Evolutionary conservation across 441 rosid species (phyloP).

Genomic region (Bruguiera hainesii): DNA sequence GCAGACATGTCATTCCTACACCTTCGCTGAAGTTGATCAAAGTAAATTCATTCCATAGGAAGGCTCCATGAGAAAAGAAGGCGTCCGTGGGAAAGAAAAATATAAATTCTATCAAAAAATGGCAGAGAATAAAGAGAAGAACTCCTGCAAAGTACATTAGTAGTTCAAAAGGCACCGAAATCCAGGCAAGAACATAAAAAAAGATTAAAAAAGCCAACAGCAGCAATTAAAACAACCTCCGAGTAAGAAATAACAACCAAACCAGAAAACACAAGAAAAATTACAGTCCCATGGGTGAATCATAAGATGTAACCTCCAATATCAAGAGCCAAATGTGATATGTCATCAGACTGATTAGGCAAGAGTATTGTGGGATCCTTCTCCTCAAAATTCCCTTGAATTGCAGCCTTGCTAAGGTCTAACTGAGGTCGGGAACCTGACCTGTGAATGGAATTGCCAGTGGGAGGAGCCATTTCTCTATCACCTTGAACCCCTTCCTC

Average conservation of each 20-base stretch:
- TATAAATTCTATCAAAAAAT: not conserved
- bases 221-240: conserved; percentile 9
- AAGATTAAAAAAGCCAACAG: not conserved
- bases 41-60: too few relatives aligned
- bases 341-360: conserved; percentile 98
- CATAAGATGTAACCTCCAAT: conserved; percentile 65
- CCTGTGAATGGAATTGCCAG: conserved; percentile 67
- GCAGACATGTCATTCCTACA: too few relatives aligned
- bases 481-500: conserved; percentile 43
- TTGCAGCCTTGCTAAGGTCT: conserved; percentile 97
- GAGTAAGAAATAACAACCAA: conserved; percentile 6
- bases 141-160: not conserved
- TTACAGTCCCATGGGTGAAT: not conserved
- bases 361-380: conserved; percentile 87
- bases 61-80: not conserved
- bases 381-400: conserved; percentile 90
- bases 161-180: conserved; percentile 3
- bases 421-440: conserved; percentile 95
- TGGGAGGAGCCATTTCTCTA: conserved; percentile 63
- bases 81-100: not conserved
- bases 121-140: not conserved
- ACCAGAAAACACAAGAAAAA: not conserved
- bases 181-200: not conserved
- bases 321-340: conserved; percentile 94
- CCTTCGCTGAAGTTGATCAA: too few relatives aligned